Evolutionary conservation across 352 stramenopile genomes (phyloP).

Genomic region (Globisporangium ultimum): DNA sequence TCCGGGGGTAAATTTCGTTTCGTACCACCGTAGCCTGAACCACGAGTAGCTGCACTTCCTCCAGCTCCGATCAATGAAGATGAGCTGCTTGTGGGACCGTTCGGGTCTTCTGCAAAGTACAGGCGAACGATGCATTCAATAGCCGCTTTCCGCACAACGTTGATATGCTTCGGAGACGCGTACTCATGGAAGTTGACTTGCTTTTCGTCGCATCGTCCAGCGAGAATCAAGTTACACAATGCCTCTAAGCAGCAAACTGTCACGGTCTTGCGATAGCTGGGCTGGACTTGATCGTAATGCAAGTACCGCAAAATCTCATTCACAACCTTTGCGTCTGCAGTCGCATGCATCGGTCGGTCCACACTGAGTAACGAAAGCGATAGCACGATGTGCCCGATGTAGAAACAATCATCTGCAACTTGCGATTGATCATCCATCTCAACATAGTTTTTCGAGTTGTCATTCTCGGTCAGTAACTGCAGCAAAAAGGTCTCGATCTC

Average conservation of each 20-base stretch:
- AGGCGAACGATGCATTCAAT: constrained; percentile 83
- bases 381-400: constrained; percentile 75
- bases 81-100: constrained; percentile 9
- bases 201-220: constrained; percentile 63
- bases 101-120: constrained; percentile 80
- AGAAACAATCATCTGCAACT: constrained; percentile 84
- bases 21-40: constrained; percentile 1
- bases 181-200: constrained; percentile 70
- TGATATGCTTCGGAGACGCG: constrained; percentile 65
- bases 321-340: constrained; percentile 48
- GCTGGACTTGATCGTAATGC: constrained; percentile 83
- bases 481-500: constrained; percentile 82
- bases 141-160: constrained; percentile 74
- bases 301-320: constrained; percentile 75
- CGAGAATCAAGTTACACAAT: constrained; percentile 74
- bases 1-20: constrained; percentile 16
- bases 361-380: constrained; percentile 68
- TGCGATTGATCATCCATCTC: constrained; percentile 85
- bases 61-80: constrained; percentile 10
- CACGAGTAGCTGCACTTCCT: not conserved
- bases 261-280: constrained; percentile 78
- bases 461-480: constrained; percentile 77
- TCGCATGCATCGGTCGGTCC: constrained; percentile 49
- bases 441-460: constrained; percentile 89
- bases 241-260: constrained; percentile 81